Base-by-base conservation (phyloP, 2,329 filamentous ascomycete species). In the Exophiala xenobiotica region DNA sequence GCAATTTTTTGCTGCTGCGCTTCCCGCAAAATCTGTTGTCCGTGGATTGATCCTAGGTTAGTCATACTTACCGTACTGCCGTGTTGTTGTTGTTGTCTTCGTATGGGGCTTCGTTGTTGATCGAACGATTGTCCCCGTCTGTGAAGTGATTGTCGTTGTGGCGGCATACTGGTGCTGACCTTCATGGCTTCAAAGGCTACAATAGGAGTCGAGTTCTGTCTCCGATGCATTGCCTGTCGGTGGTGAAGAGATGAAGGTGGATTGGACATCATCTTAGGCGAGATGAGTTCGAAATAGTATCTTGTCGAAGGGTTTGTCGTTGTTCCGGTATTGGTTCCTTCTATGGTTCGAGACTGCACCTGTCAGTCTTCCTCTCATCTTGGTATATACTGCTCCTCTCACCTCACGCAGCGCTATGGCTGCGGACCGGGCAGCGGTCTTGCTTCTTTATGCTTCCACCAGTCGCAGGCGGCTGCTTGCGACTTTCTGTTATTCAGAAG, bases 401-500 rank as follows among this genome's bases (percentile, higher is more conserved):
- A 90, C 87, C 86, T 90, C 85, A 85, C 85, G 85, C 85, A 89
- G 83, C 80, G 83, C 85, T 86, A 88, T 84, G 85, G 83, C 84
- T 82, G 79, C 80, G 53, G 82, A 86, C 85, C 86, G 86, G 87
- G 86, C 84, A 78, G 74, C 71, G 68, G 67, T 72, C 53, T 54
- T 53, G 23, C 43, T 37, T 53, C 47, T 42, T 55, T 33, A 48
- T 24, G 38, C 29, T 49, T 51, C 49, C 52, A 56, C 55, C 60
- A 62, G 60, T 60, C 59, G 58, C 59, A 59, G 60, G 44, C 35
- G 35, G 26, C 46, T 35, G 44, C 54, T 54, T 39, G 45, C 53
- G 49, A 56, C 53, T 45, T 16, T n/a, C n/a, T n/a, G n/a, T 58
- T 14, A 46, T 52, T 48, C 35, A 52, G 49, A 52, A 57, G 49